Evolutionary conservation across 345 rosid genomes (phyloP).

Genomic region (Murraya paniculata): DNA sequence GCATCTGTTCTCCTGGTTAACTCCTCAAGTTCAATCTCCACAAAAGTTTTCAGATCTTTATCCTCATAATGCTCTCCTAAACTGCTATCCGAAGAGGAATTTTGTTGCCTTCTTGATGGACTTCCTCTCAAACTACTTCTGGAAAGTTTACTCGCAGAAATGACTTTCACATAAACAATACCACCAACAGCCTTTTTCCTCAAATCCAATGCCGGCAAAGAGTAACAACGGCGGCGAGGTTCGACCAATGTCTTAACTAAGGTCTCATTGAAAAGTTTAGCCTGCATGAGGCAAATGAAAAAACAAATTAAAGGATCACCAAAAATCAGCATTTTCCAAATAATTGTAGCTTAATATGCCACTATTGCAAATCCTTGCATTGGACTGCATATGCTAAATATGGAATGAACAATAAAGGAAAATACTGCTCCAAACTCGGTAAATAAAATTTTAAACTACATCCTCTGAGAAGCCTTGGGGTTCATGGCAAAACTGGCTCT

Average conservation of each 20-base stretch:
- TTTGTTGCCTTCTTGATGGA: slow-evolving; percentile 53
- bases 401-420: background rate
- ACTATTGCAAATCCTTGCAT: background rate
- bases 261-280: slow-evolving; percentile 73
- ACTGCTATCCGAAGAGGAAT: slow-evolving; percentile 24
- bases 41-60: slow-evolving; percentile 70
- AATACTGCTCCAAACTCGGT: background rate
- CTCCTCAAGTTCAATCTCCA: slow-evolving; percentile 87
- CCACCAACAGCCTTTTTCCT: slow-evolving; percentile 88
- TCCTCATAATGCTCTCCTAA: slow-evolving; percentile 38
- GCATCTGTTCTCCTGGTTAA: slow-evolving; percentile 69
- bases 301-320: background rate
- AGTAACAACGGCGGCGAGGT: slow-evolving; percentile 76
- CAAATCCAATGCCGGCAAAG: slow-evolving; percentile 72
- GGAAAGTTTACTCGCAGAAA: slow-evolving; percentile 68
- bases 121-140: slow-evolving; percentile 56
- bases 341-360: slow-evolving; percentile 1
- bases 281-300: slow-evolving; percentile 37
- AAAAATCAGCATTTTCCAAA: background rate
- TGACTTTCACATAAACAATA: slow-evolving; percentile 63
- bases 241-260: slow-evolving; percentile 91
- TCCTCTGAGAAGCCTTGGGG: background rate
- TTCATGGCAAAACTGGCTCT: background rate
- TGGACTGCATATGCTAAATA: background rate
- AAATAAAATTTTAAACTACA: background rate